phyloP scores from a whole-genome alignment of 2,329 filamentous ascomycete genomes.

The Colletotrichum chrysophilum region DNA sequence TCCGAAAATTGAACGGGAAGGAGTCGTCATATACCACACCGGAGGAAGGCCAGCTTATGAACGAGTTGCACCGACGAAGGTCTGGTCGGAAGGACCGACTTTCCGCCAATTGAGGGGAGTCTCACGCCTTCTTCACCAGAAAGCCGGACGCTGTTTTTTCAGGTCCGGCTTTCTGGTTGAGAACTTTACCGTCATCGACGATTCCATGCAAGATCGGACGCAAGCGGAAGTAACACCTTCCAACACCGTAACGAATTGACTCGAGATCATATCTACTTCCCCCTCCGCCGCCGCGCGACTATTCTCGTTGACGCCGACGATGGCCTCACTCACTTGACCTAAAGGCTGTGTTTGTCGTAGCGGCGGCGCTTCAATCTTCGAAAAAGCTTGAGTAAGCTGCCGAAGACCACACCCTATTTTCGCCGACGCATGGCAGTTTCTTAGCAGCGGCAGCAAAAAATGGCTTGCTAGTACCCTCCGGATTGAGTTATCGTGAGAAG shows the following conservation, averaged over 20 bases:
- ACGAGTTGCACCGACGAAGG: background rate
- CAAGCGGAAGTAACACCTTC: background rate
- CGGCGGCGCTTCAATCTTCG: background rate
- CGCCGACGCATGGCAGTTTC: background rate
- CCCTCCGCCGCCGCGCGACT: background rate
- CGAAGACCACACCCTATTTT: background rate
- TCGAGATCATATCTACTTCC: background rate
- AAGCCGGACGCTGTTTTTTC: background rate
- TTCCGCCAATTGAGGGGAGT: background rate
- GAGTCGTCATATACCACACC: background rate
- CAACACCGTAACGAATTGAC: background rate
- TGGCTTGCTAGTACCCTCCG: background rate
- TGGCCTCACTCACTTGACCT: background rate
- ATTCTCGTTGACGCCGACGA: background rate
- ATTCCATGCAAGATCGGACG: background rate
- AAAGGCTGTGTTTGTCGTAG: background rate
- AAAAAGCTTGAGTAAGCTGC: background rate
- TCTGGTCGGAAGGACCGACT: background rate
- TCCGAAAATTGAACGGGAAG: background rate
- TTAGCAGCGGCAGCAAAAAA: background rate
- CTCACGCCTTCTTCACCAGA: background rate
- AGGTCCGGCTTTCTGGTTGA: too few species aligned
- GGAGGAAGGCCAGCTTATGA: background rate
- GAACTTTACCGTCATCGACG: background rate
- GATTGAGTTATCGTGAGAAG: background rate